Base-by-base conservation (phyloP, 2,329 filamentous ascomycete genomes). In the Trichoderma pleuroti region DNA sequence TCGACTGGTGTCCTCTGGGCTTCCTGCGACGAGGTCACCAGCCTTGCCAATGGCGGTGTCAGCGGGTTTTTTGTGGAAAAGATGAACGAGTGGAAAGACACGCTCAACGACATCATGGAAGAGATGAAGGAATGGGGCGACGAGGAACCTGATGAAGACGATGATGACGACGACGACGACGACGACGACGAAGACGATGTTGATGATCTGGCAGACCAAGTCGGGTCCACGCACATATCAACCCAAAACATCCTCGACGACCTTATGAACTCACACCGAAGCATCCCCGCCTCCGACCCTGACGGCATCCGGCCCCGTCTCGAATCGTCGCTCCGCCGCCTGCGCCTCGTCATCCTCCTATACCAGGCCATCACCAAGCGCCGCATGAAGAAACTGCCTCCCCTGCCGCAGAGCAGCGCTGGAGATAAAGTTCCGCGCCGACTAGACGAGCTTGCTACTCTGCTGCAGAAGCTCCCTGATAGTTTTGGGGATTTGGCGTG, bases 121-220 rank as follows among this genome's bases (percentile, higher is more conserved):
- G 95, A 98, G 81, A 80, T 98, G 74, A 93, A 93, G 78, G 93
- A 95, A 75, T 98, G 94, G 93, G 89, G 91, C 24, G 92, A 93
- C 1, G 91, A 93, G 75, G 86, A 88, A 11, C 86, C 87, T 0
- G 87, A 88, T 4, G 89, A 89, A 0, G 89, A 89, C 2, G 87
- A 88, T 4, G 89, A 89, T 0, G 89, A 89, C 2, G 86, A 86
- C 16, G 83, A 86, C 0, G 84, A 86, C 28, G 83, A 81, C 39
- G 84, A 89, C 1, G 84, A 68, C 0, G 39, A 68, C 8, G 54
- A 68, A 5, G 65, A 61, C 28, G 79, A 83, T 64, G 81, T 77
- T 70, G 79, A 78, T 36, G 80, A 79, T 32, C 61, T 66, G n/a
- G 74, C 80, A 21, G 76, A 80, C 34, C 75, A 78, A 32, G 72